Base-by-base conservation (phyloP, 129 eudicot genomes). In the Mikania micrantha region DNA sequence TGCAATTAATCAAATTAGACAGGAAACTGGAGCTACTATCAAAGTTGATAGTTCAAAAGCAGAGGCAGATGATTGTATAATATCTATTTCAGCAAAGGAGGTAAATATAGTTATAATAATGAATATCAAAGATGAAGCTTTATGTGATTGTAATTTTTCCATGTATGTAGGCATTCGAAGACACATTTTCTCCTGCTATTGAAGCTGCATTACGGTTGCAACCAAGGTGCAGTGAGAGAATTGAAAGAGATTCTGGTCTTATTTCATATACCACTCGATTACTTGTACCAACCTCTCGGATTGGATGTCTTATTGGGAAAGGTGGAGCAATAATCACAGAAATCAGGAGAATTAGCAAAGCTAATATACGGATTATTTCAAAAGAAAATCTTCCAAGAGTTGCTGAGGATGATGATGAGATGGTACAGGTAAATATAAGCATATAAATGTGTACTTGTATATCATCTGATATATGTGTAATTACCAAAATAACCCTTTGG, bases 301-400 rank as follows among this genome's bases (percentile, higher is more conserved):
- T 93, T 76, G 99, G 99, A 27, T 89, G 96, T 77, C 95, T 93
- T 62, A 89, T 93, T 66, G 99, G 99, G 50, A 93, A 87, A 87
- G 96, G 96, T 32, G 99, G 99, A 11, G 75, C 95, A 44, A 93
- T 93, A 68, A 85, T 94, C 56, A 76, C 88, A 8, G 99, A 89
- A 61, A 94, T 94, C 76, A 85, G 99, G 74, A 94, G 77, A 76
- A 78, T 82, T 49, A 94, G 90, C 60, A 89, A 85, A 82, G 96
- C 99, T 50, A 94, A 83, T 72, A 85, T 94, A 50, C 96, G 97
- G 41, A 89, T 94, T 41, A 76, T 94, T 36, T 83, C 99, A 8
- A 94, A 94, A 74, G 99, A 89, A 47, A 73, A 85, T 49, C 81
- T 94, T 52, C 97, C 99, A 13, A 94, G 87, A 81, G 83, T 94